phyloP scores from a whole-genome alignment of 2,329 filamentous ascomycete species.

The Zarea fungicola region DNA sequence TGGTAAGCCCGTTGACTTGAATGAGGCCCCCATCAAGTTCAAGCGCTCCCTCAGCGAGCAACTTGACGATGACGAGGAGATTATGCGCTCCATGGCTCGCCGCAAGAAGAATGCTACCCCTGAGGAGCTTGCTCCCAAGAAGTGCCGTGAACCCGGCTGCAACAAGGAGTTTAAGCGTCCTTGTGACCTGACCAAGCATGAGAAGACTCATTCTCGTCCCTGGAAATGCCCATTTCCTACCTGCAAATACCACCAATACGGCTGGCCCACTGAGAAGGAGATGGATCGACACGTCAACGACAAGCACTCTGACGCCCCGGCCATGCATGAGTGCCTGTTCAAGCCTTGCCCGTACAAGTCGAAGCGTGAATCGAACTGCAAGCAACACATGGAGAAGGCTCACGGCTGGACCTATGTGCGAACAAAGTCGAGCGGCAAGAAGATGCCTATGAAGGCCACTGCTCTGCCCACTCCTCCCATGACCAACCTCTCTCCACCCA shows the following conservation, averaged over 20 bases:
- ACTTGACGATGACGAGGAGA: conserved; percentile 72
- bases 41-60: conserved; percentile 65
- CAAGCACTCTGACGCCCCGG: conserved; percentile 78
- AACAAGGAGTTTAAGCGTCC: conserved; percentile 91
- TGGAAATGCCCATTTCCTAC: conserved; percentile 82
- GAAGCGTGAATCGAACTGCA: conserved; percentile 94
- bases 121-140: conserved; percentile 75
- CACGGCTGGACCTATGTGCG: conserved; percentile 88
- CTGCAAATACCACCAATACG: conserved; percentile 86
- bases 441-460: conserved; percentile 40
- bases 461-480: conserved; percentile 53
- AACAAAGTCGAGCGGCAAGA: conserved; percentile 85
- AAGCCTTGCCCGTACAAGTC: conserved; percentile 86
- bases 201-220: conserved; percentile 93
- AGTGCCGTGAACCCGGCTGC: conserved; percentile 70
- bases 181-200: conserved; percentile 97
- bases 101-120: conserved; percentile 89
- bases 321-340: conserved; percentile 78
- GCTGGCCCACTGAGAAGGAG: conserved; percentile 97
- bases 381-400: conserved; percentile 98
- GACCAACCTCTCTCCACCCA: conserved; percentile 58
- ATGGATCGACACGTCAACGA: conserved; percentile 94
- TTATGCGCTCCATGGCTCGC: conserved; percentile 88
- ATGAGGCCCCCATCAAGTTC: conserved; percentile 47
- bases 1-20: conserved; percentile 56